These are phyloP conservation scores for Arachis hypogaea DNA, from an alignment of 306 rosid genomes.

Conservation along the genomic window DNA sequence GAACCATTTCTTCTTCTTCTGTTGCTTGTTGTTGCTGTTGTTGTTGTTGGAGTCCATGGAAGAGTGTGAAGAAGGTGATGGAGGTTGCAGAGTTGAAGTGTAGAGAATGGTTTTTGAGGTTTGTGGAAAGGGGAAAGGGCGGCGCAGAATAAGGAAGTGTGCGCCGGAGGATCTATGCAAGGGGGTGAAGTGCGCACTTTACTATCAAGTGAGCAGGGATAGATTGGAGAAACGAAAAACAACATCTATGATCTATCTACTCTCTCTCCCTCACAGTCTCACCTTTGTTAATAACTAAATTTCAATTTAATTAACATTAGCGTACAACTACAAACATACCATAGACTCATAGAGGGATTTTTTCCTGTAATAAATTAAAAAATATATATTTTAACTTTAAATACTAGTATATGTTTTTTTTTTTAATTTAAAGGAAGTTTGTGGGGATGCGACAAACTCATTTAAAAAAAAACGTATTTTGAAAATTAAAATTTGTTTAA, in stretches of 20 bases:
- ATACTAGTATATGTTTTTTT: too few relatives aligned
- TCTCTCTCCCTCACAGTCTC: not conserved
- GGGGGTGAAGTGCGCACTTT: conserved; percentile 1
- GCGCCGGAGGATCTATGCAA: conserved; percentile 1
- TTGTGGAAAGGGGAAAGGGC: not conserved
- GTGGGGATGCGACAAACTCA: too few relatives aligned
- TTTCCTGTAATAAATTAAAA: too few relatives aligned
- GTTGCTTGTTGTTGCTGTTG: conserved; percentile 48
- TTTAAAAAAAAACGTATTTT: too few relatives aligned
- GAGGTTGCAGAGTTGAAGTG: not conserved
- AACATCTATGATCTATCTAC: not conserved
- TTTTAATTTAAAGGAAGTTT: too few relatives aligned
- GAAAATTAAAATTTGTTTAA: too few relatives aligned
- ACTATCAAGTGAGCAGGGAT: not conserved
- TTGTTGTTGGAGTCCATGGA: conserved; percentile 55
- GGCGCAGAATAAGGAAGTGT: conserved; percentile 13
- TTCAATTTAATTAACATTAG: too few relatives aligned
- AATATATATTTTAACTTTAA: too few relatives aligned
- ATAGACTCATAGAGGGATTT: too few relatives aligned
- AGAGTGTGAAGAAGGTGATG: not conserved
- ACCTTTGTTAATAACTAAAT: not conserved
- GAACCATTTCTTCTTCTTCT: conserved; percentile 50
- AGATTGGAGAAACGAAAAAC: not conserved
- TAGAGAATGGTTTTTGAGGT: not conserved
- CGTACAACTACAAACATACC: too few relatives aligned